These are phyloP conservation scores for Hypericum androsaemum DNA, from an alignment of 345 rosid genomes.

Conservation along the genomic window DNA sequence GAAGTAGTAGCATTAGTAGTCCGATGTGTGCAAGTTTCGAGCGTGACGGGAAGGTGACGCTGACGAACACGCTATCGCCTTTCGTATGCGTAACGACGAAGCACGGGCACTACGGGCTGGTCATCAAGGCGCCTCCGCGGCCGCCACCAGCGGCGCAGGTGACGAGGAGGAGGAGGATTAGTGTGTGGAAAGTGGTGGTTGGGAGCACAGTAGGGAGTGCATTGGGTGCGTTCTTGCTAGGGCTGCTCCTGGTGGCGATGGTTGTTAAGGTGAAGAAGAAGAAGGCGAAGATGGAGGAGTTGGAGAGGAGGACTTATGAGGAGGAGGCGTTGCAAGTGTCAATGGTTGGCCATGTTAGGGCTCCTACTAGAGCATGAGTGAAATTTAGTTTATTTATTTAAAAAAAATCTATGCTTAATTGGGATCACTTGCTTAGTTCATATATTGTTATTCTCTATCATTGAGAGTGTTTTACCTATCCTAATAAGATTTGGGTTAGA, in stretches of 20 bases:
- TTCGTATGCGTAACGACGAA: slow-evolving; percentile 44
- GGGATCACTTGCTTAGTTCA: no score
- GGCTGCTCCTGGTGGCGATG: neutral
- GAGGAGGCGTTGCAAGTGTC: slow-evolving; percentile 4
- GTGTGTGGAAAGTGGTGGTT: neutral
- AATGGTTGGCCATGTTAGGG: slow-evolving; percentile 1
- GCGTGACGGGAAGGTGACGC: slow-evolving; percentile 45
- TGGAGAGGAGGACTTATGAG: slow-evolving; percentile 4
- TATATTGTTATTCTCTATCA: no score
- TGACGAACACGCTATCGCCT: slow-evolving; percentile 38
- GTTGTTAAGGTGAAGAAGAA: slow-evolving; percentile 3
- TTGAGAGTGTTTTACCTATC: no score
- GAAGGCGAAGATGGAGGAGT: neutral
- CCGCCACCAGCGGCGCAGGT: neutral
- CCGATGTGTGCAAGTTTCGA: slow-evolving; percentile 67
- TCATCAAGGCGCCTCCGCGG: slow-evolving; percentile 29
- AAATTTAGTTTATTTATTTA: no score
- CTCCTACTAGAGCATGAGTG: neutral
- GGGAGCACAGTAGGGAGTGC: neutral
- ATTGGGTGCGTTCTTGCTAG: neutral
- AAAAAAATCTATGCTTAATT: no score
- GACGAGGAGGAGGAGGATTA: neutral
- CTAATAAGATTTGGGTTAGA: no score
- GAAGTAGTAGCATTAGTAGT: slow-evolving; percentile 21
- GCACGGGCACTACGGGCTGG: slow-evolving; percentile 81